Base-by-base conservation (phyloP, 2,329 filamentous ascomycete genomes). In the Stachybotrys echinatus region DNA sequence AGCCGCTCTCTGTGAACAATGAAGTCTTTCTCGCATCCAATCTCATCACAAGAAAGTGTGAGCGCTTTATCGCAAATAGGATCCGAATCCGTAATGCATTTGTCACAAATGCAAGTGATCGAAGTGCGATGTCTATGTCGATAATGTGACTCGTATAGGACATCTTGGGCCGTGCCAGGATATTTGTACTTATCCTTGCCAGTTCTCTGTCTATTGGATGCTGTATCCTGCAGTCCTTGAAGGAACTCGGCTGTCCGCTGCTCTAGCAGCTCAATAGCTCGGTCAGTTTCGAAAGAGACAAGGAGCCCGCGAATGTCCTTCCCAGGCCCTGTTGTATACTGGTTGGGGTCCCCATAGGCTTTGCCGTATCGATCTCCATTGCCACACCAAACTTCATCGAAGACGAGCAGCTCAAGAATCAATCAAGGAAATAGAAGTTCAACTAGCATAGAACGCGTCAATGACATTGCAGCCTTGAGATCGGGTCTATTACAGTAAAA, bases 1-100 rank as follows among this genome's bases (percentile, higher is more conserved):
- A 48, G 65, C 47, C 23, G 50, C n/a, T 69, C 59, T 8, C 61
- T 65, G 5, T 60, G 63, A 5, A 61, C 65, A 14, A 73, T 59
- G 20, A 42, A 23, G 23, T 53, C 46, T 10, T 49, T 42, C 34
- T 52, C 38, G 38, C 54, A 54, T 17, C 54, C 52, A 12, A 55
- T 37, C 0, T 53, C 50, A 5, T 55, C 47, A 27, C 56, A 59
- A 12, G 27, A 45, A 6, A 40, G 21, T 2, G 45, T n/a, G 1
- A 50, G 18, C 23, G 57, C 53, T 3, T 45, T 23, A 6, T 49
- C 50, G 21, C 55, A 58, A 12, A 55, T 50, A 3, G 51, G 37
- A 8, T 45, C 45, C 1, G 20, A 3, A 22, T 47, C 38, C 2
- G 38, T 22, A 8, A 20, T 27, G 31, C 54, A 57, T 8, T 49